A percentile compares a stretch with the other conserved stretches of the same genome.
Evolutionary conservation across 2,329 filamentous ascomycete species (phyloP).

Genomic region (Fusarium buxicola): DNA sequence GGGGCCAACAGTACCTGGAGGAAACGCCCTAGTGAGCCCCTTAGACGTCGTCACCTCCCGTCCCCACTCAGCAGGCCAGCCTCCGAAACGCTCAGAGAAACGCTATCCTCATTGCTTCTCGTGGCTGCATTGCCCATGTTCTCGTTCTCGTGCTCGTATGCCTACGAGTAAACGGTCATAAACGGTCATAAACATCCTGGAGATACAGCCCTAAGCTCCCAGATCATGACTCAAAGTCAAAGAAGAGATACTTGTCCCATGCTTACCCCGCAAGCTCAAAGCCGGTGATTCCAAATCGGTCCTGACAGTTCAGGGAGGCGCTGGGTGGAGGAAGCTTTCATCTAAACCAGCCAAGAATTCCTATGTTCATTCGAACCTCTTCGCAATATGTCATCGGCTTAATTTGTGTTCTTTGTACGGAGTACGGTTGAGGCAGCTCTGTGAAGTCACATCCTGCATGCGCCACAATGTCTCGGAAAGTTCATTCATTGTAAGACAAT

Average conservation of each 20-base stretch:
- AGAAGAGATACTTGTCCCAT: too few species aligned
- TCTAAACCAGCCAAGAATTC: conserved; percentile 74
- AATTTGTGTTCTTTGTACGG: neutral
- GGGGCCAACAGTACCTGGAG: conserved; percentile 19
- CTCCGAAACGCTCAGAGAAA: conserved; percentile 49
- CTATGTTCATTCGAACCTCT: conserved; percentile 56
- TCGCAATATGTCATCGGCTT: neutral
- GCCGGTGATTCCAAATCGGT: too few species aligned
- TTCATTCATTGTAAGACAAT: too few species aligned
- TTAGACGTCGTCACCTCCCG: conserved; percentile 45
- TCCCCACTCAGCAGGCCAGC: conserved; percentile 57
- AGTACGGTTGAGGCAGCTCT: too few species aligned
- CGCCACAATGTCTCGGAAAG: too few species aligned
- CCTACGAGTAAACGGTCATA: too few species aligned
- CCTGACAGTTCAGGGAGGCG: too few species aligned
- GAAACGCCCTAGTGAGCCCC: conserved; percentile 30
- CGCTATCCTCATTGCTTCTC: neutral
- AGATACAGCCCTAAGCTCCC: too few species aligned
- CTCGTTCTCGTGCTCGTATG: too few species aligned
- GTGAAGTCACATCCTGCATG: conserved; percentile 15
- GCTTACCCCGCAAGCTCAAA: too few species aligned
- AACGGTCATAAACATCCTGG: too few species aligned
- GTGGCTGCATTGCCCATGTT: neutral
- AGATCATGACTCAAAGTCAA: too few species aligned
- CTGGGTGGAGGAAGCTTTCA: conserved; percentile 72